Evolutionary conservation across 2,329 filamentous ascomycete species (phyloP).

Genomic region (Aphanoascus verrucosus): DNA sequence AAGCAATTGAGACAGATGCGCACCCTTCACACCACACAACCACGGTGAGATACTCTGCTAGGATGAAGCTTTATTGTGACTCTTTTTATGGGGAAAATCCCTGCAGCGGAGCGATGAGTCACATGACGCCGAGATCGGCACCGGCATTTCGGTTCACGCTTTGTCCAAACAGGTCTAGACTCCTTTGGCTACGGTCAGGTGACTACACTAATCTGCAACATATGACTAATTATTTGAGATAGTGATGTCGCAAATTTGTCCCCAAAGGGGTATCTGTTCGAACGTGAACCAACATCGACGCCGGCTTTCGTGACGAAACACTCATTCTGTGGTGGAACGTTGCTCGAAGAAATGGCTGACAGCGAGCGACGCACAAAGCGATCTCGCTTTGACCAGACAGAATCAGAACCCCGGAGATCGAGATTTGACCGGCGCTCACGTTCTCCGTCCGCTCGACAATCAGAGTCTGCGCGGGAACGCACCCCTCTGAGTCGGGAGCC

Average conservation of each 20-base stretch:
- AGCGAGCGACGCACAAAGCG: slow-evolving; percentile 67
- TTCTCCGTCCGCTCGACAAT: slow-evolving; percentile 58
- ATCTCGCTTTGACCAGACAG: slow-evolving; percentile 88
- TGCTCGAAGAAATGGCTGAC: slow-evolving; percentile 56
- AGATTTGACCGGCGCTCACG: slow-evolving; percentile 88
- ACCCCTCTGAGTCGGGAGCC: slow-evolving; percentile 57
- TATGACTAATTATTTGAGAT: slow-evolving; percentile 4
- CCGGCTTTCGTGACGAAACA: background rate
- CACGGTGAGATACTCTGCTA: background rate
- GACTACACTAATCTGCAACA: background rate
- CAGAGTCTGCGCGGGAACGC: slow-evolving; percentile 64
- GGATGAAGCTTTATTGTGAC: background rate
- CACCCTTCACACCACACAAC: background rate
- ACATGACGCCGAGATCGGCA: slow-evolving; percentile 14
- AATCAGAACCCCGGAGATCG: slow-evolving; percentile 64
- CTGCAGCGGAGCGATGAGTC: slow-evolving; percentile 9
- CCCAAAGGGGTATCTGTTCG: background rate
- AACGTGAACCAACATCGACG: background rate
- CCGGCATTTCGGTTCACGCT: background rate
- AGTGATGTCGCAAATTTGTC: slow-evolving; percentile 7
- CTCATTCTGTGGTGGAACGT: background rate
- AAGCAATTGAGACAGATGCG: background rate
- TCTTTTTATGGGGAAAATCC: slow-evolving; percentile 9
- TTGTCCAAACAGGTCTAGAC: too few relatives aligned
- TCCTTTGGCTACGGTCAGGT: too few relatives aligned